Conservation (phyloP, 805 yeast genomes). For the Lipomyces yamanashiensis region DNA sequence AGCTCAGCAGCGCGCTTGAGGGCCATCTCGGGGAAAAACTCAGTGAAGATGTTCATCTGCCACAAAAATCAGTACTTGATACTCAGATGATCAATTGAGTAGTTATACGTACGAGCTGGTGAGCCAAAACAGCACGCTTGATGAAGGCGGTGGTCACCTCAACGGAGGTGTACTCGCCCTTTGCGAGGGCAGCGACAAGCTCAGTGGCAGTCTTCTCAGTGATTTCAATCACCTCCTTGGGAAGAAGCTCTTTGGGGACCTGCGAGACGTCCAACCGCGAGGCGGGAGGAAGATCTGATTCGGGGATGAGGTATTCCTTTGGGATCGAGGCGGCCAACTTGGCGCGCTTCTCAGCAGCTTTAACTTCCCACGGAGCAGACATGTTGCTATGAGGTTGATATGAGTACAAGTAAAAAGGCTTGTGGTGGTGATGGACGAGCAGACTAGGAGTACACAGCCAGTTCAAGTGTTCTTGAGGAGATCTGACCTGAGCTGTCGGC, state of each 20-base stretch:
- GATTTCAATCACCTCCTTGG: constrained; percentile 39
- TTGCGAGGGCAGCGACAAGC: constrained; percentile 33
- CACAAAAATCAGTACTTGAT: background rate
- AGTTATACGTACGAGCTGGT: constrained; percentile 53
- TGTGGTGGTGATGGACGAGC: background rate
- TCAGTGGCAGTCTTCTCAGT: constrained; percentile 39
- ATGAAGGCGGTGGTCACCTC: constrained; percentile 60
- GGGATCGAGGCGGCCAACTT: constrained; percentile 37
- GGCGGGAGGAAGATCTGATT: constrained; percentile 36
- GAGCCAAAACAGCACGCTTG: constrained; percentile 63
- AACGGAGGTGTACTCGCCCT: constrained; percentile 49
- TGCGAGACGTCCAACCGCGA: constrained; percentile 35
- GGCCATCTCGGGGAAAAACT: constrained; percentile 62
- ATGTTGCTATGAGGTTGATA: background rate
- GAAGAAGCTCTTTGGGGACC: constrained; percentile 36
- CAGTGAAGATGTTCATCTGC: constrained; percentile 42
- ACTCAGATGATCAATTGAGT: constrained; percentile 1
- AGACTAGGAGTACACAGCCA: background rate
- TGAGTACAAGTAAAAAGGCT: background rate
- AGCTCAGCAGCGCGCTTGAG: constrained; percentile 58
- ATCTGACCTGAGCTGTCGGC: background rate
- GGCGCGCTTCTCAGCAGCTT: constrained; percentile 35
- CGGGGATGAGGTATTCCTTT: constrained; percentile 35
- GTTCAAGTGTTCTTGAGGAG: background rate
- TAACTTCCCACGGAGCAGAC: constrained; percentile 31